Conservation (phyloP, 257 asterid genomes). For the Solanum ahanhuiri region DNA sequence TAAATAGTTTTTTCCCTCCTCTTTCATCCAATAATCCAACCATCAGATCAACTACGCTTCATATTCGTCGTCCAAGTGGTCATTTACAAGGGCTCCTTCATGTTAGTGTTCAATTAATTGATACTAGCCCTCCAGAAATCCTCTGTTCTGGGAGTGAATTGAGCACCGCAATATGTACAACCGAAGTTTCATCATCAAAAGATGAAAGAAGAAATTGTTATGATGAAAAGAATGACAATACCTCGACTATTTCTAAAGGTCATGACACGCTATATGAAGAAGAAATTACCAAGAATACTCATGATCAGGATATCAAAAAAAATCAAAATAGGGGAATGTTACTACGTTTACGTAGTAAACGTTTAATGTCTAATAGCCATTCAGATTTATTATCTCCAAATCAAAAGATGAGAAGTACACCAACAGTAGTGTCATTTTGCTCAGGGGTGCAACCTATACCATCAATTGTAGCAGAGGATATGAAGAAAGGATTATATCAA, state of each 20-base stretch:
- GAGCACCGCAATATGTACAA: not conserved
- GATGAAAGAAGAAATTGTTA: not conserved
- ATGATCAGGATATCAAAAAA: not conserved
- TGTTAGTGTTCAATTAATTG: constrained; percentile 41
- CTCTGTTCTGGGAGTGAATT: constrained; percentile 13
- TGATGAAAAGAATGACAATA: not conserved
- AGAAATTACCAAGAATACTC: not conserved
- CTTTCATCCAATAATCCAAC: constrained; percentile 16
- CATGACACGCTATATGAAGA: not conserved
- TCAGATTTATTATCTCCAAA: constrained; percentile 1
- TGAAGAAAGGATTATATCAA: constrained; percentile 35
- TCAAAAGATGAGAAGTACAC: constrained; percentile 10
- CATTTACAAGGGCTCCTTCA: constrained; percentile 52
- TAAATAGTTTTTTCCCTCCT: constrained; percentile 43
- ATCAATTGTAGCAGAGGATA: constrained; percentile 39
- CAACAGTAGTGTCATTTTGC: constrained; percentile 20
- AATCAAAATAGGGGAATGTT: not conserved
- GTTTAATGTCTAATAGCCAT: not conserved
- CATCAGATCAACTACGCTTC: constrained; percentile 30
- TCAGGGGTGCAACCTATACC: constrained; percentile 45
- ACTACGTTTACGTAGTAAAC: not conserved
- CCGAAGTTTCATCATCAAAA: not conserved
- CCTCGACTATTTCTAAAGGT: not conserved
- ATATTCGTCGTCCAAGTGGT: constrained; percentile 58
- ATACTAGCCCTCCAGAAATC: not conserved